These are phyloP conservation scores for Trichothecium sympodiale DNA, from an alignment of 2,329 filamentous ascomycete species.

Conservation along the genomic window DNA sequence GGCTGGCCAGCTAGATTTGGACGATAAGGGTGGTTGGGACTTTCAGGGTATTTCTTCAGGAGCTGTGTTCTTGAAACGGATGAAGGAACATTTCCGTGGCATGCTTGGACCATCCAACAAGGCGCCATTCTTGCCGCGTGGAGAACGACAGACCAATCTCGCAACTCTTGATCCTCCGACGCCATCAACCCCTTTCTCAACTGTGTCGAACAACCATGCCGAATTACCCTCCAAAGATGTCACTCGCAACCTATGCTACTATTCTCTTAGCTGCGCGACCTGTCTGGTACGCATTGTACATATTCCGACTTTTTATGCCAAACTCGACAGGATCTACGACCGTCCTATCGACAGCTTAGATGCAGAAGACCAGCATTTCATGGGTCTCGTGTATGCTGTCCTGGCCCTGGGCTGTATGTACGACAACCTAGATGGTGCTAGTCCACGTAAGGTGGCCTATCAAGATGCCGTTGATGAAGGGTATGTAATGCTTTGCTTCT, in stretches of 20 bases:
- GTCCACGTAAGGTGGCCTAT: slow-evolving; percentile 36
- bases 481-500: slow-evolving; percentile 23
- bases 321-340: slow-evolving; percentile 69
- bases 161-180: slow-evolving; percentile 59
- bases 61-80: slow-evolving; percentile 72
- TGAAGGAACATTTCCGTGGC: slow-evolving; percentile 79
- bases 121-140: slow-evolving; percentile 44
- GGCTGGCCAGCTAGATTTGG: slow-evolving; percentile 81
- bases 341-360: slow-evolving; percentile 50
- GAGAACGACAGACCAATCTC: slow-evolving; percentile 36
- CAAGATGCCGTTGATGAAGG: slow-evolving; percentile 43
- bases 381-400: slow-evolving; percentile 61
- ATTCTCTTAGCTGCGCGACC: slow-evolving; percentile 45
- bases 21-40: slow-evolving; percentile 86
- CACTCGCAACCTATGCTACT: slow-evolving; percentile 41
- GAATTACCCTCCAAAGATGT: slow-evolving; percentile 59
- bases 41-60: slow-evolving; percentile 93
- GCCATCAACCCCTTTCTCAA: slow-evolving; percentile 52
- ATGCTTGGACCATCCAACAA: slow-evolving; percentile 56
- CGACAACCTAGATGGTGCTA: slow-evolving; percentile 41
- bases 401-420: slow-evolving; percentile 68
- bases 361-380: slow-evolving; percentile 54
- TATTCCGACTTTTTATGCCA: slow-evolving; percentile 67
- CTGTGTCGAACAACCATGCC: slow-evolving; percentile 35
- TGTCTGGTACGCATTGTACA: slow-evolving; percentile 63